phyloP scores from a whole-genome alignment of 331 rosid genomes.

The Arachis monticola region DNA sequence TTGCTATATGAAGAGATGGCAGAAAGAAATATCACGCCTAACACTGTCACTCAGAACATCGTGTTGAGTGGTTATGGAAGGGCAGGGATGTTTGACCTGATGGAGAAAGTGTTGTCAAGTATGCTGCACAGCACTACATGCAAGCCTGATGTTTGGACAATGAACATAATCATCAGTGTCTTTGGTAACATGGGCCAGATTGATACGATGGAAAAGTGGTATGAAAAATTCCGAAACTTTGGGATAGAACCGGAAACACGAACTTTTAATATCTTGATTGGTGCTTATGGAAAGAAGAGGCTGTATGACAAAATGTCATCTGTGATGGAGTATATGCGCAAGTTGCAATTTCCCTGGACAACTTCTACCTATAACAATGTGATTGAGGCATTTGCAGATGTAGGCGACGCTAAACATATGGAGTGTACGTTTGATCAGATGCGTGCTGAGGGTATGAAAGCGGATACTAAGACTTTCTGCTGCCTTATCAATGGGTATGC shows the following conservation, averaged over 20 bases:
- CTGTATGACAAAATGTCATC: constrained; percentile 96
- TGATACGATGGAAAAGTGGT: constrained; percentile 97
- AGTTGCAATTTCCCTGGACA: constrained; percentile 95
- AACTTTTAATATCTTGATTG: constrained; percentile 86
- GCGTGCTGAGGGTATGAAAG: constrained; percentile 94
- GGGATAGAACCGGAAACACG: constrained; percentile 97
- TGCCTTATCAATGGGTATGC: constrained; percentile 95
- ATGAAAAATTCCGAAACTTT: constrained; percentile 86
- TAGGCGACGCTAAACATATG: constrained; percentile 89
- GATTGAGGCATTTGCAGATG: constrained; percentile 89
- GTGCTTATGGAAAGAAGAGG: constrained; percentile 90
- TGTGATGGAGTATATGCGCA: constrained; percentile 99
- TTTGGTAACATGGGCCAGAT: constrained; percentile 89
- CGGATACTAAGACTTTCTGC: constrained; percentile 94
- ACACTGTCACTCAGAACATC: constrained; percentile 93
- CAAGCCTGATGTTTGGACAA: constrained; percentile 97
- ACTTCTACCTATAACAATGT: constrained; percentile 96
- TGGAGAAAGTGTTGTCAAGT: constrained; percentile 83
- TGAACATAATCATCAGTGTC: constrained; percentile 87
- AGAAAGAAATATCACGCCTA: constrained; percentile 63
- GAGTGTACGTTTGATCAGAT: constrained; percentile 94
- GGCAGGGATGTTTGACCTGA: constrained; percentile 83
- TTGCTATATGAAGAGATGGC: constrained; percentile 79
- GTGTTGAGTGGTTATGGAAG: constrained; percentile 94
- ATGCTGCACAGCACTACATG: constrained; percentile 83